Evolutionary conservation across 257 asterid species (phyloP).

Genomic region (Pogostemon cablin): DNA sequence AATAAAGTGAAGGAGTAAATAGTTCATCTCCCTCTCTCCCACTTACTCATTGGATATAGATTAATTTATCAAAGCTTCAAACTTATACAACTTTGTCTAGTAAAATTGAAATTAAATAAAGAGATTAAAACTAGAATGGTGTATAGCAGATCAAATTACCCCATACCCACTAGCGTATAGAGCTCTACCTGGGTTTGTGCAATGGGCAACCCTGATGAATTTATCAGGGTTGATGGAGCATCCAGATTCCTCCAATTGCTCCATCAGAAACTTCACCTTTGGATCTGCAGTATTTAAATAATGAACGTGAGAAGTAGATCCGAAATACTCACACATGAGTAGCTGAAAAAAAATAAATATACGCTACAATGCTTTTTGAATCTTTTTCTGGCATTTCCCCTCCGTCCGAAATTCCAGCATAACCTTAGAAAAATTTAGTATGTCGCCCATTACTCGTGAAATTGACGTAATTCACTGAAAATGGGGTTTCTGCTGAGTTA

Average conservation of each 20-base stretch:
- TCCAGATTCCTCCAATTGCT: constrained; percentile 62
- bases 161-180: constrained; percentile 47
- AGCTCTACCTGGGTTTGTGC: constrained; percentile 39
- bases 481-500: too few relatives aligned
- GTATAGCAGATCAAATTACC: constrained; percentile 26
- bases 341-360: constrained; percentile 1
- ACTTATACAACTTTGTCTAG: neutral
- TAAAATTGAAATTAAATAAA: neutral
- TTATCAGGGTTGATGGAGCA: constrained; percentile 45
- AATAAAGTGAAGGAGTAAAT: neutral
- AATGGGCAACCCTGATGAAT: constrained; percentile 49
- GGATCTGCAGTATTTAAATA: constrained; percentile 45
- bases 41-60: too few relatives aligned
- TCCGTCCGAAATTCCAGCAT: constrained; percentile 39
- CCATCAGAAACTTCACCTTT: constrained; percentile 57
- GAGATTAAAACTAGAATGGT: neutral
- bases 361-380: constrained; percentile 51
- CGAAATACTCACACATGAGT: neutral
- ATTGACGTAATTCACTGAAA: too few relatives aligned
- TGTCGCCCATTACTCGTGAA: neutral
- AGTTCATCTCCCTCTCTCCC: neutral
- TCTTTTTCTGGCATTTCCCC: constrained; percentile 50
- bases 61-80: neutral
- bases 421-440: neutral
- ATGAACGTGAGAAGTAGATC: neutral